Evolutionary conservation across 805 yeast species (phyloP), one percentile per base, ranked within the genome.

Genomic region (Danielia oregonensis): DNA sequence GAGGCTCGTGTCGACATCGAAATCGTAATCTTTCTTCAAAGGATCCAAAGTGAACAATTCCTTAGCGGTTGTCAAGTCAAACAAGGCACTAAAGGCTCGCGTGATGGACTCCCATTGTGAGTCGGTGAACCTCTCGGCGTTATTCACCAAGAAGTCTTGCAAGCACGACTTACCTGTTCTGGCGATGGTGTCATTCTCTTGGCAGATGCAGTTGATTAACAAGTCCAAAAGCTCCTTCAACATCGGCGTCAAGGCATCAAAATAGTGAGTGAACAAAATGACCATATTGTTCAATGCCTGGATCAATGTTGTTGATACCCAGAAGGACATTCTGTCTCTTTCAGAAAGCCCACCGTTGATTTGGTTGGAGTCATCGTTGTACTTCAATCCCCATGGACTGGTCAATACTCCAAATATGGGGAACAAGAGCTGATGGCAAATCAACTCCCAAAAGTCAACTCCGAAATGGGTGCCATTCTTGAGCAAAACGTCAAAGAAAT

Each of bases 171-270:
- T 76, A 22, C 98, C 99, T 45, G 91, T 91, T 49, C 95, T 74
- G 0, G 97, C 94, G 49, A 94, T 88, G 0, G 97, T 89, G 52
- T 93, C 98, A 56, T 93, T 91, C 49, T 89, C 96, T 59, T 93
- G 98, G 49, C 96, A 87, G 32, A 93, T 86, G 61, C 98, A 93
- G 5, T 91, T 81, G 2, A 80, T 79, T 37, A 93, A 61, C 33
- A 94, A 68, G 13, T 78, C 78, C 58, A 94, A 68, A 55, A 84
- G 87, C 1, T 86, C 93, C 40, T 79, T 85, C 33, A 91, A 67
- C 74, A 85, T 77, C 26, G 76, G 70, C 47, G 80, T 80, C 52
- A 93, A 74, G 2, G 81, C 73, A 26, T 76, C 85, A 56, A 89
- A 93, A 60, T 85, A 91, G 43, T 81, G 84, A 0, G 88, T 76